Base-by-base conservation (phyloP, 768 basidiomycete species). In the Tephrocybe sp. region DNA sequence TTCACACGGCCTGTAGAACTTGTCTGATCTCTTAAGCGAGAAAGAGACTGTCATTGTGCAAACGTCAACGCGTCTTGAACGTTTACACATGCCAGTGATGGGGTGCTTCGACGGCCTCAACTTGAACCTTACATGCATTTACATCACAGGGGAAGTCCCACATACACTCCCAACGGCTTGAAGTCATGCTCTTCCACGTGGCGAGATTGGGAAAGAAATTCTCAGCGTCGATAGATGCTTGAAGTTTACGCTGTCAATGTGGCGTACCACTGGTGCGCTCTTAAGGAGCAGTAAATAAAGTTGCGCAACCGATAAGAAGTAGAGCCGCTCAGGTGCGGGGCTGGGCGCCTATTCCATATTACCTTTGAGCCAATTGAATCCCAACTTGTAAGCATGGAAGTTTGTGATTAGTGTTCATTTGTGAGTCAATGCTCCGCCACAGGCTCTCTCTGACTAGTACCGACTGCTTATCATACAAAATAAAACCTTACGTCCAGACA, bases 181-280 rank as follows among this genome's bases (percentile, higher is more conserved):
- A 34, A 34, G 4, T 12, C 4, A 9, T 34, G 15, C 8, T 4
- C 33, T 9, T 34, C 4, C 11, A 34, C 15, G 33, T 34, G 33
- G 33, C 15, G 4, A 15, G 11, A 34, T 15, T 38, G 16, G 4
- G 13, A 21, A 18, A 5, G 22, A 40, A 15, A 16, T 29, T 10
- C 16, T 7, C 30, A 45, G 24, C 11, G 11, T 46, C 44, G 22
- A 19, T 10, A 40, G 16, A 40, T 51, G n/a, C n/a, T n/a, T n/a
- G n/a, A 29, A 7, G 25, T 39, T 25, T 27, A 41, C 22, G 11
- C 42, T 31, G 23, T 18, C 6, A 18, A 41, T 51, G 50, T 51
- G 50, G 50, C 50, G 50, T 51, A 51, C 44, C 49, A 41, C n/a
- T 16, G 39, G 41, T 16, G 19, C 38, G 18, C 25, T 24, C 22